These are phyloP conservation scores for Cicer bijugum DNA, from an alignment of 306 rosid species.

Conservation along the genomic window DNA sequence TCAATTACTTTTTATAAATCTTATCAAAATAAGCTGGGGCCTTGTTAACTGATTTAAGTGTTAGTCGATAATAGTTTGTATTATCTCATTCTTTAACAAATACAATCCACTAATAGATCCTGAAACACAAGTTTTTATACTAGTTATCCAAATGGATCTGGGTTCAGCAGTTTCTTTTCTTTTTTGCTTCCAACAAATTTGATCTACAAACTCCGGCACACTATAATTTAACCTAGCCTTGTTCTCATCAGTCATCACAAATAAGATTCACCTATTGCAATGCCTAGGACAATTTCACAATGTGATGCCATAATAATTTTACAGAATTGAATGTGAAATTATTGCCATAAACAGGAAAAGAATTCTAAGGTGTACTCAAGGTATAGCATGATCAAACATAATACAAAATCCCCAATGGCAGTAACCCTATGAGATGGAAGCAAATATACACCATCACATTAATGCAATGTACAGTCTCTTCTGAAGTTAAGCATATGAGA, in stretches of 20 bases:
- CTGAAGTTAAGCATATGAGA: conserved; percentile 23
- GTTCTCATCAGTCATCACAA: background rate
- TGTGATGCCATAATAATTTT: background rate
- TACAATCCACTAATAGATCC: background rate
- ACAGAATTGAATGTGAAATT: background rate
- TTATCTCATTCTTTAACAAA: conserved; percentile 3
- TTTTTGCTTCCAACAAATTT: background rate
- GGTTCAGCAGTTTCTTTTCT: background rate
- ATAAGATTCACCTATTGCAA: background rate
- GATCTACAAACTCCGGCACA: background rate
- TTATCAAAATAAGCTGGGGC: conserved; percentile 8
- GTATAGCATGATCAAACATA: background rate
- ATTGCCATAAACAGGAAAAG: background rate
- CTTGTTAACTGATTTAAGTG: background rate
- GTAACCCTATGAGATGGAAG: background rate
- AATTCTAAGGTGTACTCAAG: background rate
- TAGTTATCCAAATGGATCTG: background rate
- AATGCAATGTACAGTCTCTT: background rate
- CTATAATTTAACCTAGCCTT: background rate
- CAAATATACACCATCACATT: background rate
- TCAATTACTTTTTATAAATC: background rate
- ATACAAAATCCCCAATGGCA: background rate
- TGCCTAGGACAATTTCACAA: background rate
- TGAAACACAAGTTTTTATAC: background rate
- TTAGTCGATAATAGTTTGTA: background rate